Evolutionary conservation across 2,329 filamentous ascomycete genomes (phyloP).

Genomic region (Cryphonectria parasitica): DNA sequence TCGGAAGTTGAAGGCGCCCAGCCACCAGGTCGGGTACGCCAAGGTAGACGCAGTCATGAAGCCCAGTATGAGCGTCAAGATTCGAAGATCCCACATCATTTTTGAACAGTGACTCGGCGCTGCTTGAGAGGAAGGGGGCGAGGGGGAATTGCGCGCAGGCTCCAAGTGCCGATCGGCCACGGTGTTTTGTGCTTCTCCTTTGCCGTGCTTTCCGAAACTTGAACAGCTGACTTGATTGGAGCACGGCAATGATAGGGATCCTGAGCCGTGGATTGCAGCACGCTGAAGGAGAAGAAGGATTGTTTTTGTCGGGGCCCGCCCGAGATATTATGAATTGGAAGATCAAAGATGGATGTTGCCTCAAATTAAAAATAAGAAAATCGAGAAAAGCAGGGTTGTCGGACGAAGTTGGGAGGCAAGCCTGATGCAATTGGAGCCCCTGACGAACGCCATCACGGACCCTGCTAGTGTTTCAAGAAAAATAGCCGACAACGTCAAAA

Average conservation of each 20-base stretch:
- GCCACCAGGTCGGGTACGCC: slow-evolving; percentile 19
- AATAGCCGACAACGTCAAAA: not conserved
- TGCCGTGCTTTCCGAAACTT: not conserved
- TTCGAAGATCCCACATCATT: slow-evolving; percentile 1
- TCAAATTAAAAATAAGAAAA: not conserved
- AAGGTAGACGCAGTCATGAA: not conserved
- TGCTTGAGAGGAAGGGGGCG: too few species aligned
- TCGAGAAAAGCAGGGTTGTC: not conserved
- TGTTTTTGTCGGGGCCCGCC: not conserved
- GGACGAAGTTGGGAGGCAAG: not conserved
- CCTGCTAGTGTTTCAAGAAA: slow-evolving; percentile 2
- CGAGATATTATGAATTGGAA: not conserved
- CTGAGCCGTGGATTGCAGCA: not conserved
- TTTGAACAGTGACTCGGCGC: not conserved
- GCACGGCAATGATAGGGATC: not conserved
- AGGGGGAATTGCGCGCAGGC: not conserved
- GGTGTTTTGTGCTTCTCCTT: not conserved
- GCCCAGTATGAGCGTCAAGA: slow-evolving; percentile 12
- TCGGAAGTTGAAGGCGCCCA: slow-evolving; percentile 24
- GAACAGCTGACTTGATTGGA: not conserved
- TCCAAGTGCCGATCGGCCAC: not conserved
- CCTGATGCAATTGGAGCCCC: not conserved
- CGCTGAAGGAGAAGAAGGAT: not conserved
- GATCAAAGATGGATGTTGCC: not conserved
- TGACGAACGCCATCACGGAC: not conserved